These are phyloP conservation scores for Claviceps spartinae DNA, from an alignment of 2,329 filamentous ascomycete species.

Conservation along the genomic window DNA sequence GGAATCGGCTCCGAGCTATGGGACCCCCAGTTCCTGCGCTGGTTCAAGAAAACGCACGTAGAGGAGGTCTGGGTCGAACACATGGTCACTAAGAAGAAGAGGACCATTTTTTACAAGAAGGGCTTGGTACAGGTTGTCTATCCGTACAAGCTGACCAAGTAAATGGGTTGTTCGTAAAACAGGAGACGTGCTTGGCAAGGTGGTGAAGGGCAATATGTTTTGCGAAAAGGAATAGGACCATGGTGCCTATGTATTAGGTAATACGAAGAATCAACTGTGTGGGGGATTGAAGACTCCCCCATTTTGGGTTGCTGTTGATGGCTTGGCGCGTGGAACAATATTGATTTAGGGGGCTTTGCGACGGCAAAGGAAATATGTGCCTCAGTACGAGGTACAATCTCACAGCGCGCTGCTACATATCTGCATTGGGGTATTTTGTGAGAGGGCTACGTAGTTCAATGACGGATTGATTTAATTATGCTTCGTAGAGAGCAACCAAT, in stretches of 20 bases:
- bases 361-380: not conserved
- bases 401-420: too few species aligned
- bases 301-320: not conserved
- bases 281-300: not conserved
- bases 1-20: constrained; percentile 91
- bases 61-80: constrained; percentile 88
- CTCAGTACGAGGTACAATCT: too few species aligned
- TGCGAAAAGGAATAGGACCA: not conserved
- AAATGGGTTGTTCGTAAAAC: too few species aligned
- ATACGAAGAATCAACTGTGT: too few species aligned
- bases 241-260: not conserved
- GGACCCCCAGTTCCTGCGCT: constrained; percentile 83
- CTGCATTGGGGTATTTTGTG: too few species aligned
- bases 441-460: too few species aligned
- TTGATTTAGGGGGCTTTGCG: not conserved
- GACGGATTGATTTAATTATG: too few species aligned
- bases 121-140: constrained; percentile 56
- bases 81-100: constrained; percentile 70
- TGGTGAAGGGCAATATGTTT: not conserved
- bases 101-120: constrained; percentile 76
- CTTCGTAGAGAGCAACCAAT: too few species aligned
- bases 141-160: constrained; percentile 34
- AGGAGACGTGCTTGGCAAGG: too few species aligned
- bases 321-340: too few species aligned
- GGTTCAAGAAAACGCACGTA: constrained; percentile 61